Evolutionary conservation across 2,329 filamentous ascomycete genomes (phyloP).

Genomic region (Davidsoniella virescens): DNA sequence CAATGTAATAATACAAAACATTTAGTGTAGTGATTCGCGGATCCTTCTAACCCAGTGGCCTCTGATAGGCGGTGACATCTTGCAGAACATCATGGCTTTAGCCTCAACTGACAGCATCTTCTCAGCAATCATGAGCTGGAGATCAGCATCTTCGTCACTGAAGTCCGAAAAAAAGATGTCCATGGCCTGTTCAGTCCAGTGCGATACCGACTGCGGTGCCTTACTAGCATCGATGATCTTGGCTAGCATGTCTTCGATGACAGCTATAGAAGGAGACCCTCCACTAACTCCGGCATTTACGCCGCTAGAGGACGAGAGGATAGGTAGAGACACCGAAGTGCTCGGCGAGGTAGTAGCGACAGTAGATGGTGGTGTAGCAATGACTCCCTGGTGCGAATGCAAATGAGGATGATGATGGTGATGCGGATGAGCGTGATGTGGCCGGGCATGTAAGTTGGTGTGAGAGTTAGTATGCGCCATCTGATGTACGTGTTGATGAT

Average conservation of each 20-base stretch:
- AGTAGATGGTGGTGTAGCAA: constrained; percentile 7
- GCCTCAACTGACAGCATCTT: constrained; percentile 41
- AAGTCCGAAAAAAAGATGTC: constrained; percentile 45
- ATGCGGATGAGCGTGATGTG: neutral
- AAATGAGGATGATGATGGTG: neutral
- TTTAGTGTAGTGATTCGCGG: no score
- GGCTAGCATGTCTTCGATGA: constrained; percentile 20
- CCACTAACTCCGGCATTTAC: neutral
- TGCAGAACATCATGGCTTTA: constrained; percentile 46
- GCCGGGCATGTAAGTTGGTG: neutral
- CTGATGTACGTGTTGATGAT: neutral
- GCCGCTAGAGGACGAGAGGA: neutral
- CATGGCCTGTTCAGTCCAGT: constrained; percentile 41
- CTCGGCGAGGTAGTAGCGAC: constrained; percentile 4
- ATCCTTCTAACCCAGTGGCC: constrained; percentile 34
- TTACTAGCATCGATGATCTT: constrained; percentile 25
- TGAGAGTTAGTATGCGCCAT: neutral
- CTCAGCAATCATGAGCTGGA: constrained; percentile 44
- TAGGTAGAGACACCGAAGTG: neutral
- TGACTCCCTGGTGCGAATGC: neutral
- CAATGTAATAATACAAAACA: no score
- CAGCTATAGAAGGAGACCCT: neutral
- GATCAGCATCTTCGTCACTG: constrained; percentile 37
- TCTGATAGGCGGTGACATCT: constrained; percentile 37
- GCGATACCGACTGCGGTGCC: constrained; percentile 16